Evolutionary conservation across 2,329 filamentous ascomycete genomes (phyloP).

Genomic region (Tolypocladium guangdongense): DNA sequence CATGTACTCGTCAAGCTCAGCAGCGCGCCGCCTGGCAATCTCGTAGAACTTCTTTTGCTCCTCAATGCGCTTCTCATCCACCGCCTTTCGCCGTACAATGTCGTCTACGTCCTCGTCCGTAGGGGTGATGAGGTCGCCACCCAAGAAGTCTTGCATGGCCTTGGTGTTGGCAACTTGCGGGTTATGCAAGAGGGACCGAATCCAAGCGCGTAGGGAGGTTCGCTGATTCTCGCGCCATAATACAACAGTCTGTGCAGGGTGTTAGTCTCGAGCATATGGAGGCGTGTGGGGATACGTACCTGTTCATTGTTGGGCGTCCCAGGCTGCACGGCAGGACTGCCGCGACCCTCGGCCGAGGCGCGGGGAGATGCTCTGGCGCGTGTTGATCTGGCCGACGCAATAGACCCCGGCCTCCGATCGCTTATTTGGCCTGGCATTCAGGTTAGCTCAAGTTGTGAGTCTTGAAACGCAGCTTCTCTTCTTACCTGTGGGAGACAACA

Average conservation of each 20-base stretch:
- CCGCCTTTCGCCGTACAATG: conserved; percentile 64
- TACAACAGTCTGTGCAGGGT: conserved; percentile 34
- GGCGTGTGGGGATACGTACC: conserved; percentile 9
- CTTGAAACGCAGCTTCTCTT: background rate
- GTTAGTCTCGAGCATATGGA: conserved; percentile 11
- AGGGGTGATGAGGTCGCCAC: conserved; percentile 56
- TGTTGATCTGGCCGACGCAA: conserved; percentile 19
- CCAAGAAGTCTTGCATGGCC: conserved; percentile 77
- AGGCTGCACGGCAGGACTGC: conserved; percentile 13
- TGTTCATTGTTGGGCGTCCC: conserved; percentile 11
- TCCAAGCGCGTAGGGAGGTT: conserved; percentile 80
- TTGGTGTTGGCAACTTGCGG: conserved; percentile 72
- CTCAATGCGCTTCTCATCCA: conserved; percentile 81
- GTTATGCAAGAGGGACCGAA: conserved; percentile 79
- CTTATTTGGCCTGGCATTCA: conserved; percentile 1
- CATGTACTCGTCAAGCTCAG: conserved; percentile 96
- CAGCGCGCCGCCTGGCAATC: conserved; percentile 79
- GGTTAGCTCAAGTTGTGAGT: background rate
- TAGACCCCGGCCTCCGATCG: conserved; percentile 13
- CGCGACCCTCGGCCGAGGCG: conserved; percentile 19
- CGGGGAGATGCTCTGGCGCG: conserved; percentile 19
- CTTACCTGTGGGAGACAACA: conserved; percentile 17
- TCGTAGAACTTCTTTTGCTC: conserved; percentile 95
- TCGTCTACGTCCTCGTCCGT: conserved; percentile 78
- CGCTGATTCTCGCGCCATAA: conserved; percentile 83